A percentile compares a stretch with the other conserved stretches of the same genome.
Evolutionary conservation across 2,329 filamentous ascomycete genomes (phyloP).

Genomic region (Didymella pomorum): DNA sequence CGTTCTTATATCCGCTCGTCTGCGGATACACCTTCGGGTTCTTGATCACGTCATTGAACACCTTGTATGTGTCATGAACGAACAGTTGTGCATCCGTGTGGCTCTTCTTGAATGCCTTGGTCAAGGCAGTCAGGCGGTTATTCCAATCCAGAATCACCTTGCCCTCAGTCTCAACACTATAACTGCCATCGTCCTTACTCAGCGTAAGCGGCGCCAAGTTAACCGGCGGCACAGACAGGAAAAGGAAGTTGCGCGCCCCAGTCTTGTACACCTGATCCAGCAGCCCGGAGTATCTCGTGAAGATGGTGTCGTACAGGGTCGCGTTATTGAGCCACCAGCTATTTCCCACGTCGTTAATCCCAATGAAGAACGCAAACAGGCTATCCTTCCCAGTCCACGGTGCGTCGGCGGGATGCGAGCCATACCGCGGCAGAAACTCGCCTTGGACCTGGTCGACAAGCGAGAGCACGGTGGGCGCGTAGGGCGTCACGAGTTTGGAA

Average conservation of each 20-base stretch:
- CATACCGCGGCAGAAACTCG: constrained; percentile 55
- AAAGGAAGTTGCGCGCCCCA: constrained; percentile 60
- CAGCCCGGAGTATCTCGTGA: constrained; percentile 49
- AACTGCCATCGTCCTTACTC: constrained; percentile 45
- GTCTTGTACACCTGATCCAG: constrained; percentile 54
- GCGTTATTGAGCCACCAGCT: constrained; percentile 54
- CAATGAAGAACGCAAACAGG: constrained; percentile 63
- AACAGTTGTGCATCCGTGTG: constrained; percentile 56
- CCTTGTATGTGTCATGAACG: constrained; percentile 60
- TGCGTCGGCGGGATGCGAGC: constrained; percentile 38
- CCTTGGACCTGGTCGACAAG: constrained; percentile 61
- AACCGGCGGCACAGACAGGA: constrained; percentile 57
- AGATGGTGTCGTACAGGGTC: constrained; percentile 47
- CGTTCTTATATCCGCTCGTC: constrained; percentile 64
- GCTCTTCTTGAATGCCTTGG: constrained; percentile 49
- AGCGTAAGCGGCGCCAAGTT: constrained; percentile 62
- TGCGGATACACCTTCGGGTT: constrained; percentile 59
- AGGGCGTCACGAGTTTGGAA: constrained; percentile 57
- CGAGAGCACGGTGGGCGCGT: constrained; percentile 58
- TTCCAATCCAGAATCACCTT: constrained; percentile 64
- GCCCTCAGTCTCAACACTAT: constrained; percentile 44
- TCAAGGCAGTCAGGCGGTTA: constrained; percentile 40
- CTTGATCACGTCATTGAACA: constrained; percentile 63
- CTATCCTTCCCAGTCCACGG: constrained; percentile 56
- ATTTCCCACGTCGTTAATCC: constrained; percentile 65